A percentile compares a stretch with the other conserved stretches of the same genome.
phyloP scores from a whole-genome alignment of 768 basidiomycete species.

The Termitomyces sp. region DNA sequence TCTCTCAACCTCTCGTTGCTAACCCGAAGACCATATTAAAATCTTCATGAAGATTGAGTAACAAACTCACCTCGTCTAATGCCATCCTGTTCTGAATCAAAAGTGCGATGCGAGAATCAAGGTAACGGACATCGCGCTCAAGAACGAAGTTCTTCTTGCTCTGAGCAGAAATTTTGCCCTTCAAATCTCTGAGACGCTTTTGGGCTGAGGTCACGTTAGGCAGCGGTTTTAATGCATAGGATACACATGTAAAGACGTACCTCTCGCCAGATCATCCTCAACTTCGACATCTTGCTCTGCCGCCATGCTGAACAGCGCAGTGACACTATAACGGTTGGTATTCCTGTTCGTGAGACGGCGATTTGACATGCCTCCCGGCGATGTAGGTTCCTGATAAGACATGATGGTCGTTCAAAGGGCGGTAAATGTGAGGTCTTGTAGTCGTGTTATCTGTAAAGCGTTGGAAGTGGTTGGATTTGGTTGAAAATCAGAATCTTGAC shows the following conservation, averaged over 20 bases:
- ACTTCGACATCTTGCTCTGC: slow-evolving; percentile 98
- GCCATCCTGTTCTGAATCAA: slow-evolving; percentile 99
- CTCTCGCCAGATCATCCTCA: slow-evolving; percentile 93
- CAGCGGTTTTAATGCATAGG: background rate
- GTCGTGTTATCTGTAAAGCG: slow-evolving; percentile 19
- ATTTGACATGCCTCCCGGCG: slow-evolving; percentile 64
- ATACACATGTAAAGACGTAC: slow-evolving; percentile 42
- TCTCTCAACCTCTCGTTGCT: slow-evolving; percentile 95
- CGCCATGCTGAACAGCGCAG: slow-evolving; percentile 94
- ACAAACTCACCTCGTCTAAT: slow-evolving; percentile 77
- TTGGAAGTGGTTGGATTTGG: slow-evolving; percentile 12
- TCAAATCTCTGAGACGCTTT: slow-evolving; percentile 94
- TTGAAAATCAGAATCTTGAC: slow-evolving; percentile 12
- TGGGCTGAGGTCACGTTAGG: slow-evolving; percentile 59
- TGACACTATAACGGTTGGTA: slow-evolving; percentile 95
- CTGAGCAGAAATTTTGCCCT: slow-evolving; percentile 95
- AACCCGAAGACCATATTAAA: slow-evolving; percentile 14
- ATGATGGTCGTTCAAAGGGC: slow-evolving; percentile 38
- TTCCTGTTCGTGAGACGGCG: slow-evolving; percentile 87
- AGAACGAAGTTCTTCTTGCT: slow-evolving; percentile 99
- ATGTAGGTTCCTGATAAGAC: slow-evolving; percentile 64
- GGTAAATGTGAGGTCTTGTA: slow-evolving; percentile 19
- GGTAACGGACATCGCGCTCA: slow-evolving; percentile 96
- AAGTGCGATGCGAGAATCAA: slow-evolving; percentile 95
- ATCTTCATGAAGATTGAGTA: slow-evolving; percentile 8